Evolutionary conservation across 2,329 filamentous ascomycete genomes (phyloP), one percentile per base, ranked within the genome.

Genomic region (Periconia digitata): DNA sequence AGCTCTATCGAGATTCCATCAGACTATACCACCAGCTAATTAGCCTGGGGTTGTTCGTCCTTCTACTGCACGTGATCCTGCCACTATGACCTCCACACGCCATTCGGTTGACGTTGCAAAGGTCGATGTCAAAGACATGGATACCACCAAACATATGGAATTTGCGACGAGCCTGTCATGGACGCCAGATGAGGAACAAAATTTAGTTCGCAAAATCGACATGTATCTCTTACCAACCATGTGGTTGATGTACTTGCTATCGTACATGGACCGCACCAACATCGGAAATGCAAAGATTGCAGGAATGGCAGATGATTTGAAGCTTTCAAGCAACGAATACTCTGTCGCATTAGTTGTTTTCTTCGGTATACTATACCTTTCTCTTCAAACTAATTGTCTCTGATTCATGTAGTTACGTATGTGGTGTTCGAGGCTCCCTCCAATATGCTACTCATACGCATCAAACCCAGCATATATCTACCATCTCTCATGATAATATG

Each of bases 401-500:
- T 51, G 22, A 51, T 34, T 34, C 7, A 10, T 29, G 17, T 16
- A 58, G 55, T 67, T 6, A 66, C 62, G 42, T 81, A 83, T 56
- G 74, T 83, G 34, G 56, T 78, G 13, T 80, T 78, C 53, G 79
- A 82, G 56, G 72, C 80, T 1, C 79, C 79, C 0, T 79, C 75
- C 45, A 82, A 81, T 63, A 75, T 82, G 60, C 67, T 80, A n/a
- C 70, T 83, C 21, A 72, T 74, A 29, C 72, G 72, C 32, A 74
- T 74, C 16, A 71, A 72, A 37, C 80, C 79, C 0, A 79, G 76
- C 1, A 58, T 77, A n/a, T 82, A 79, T 58, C 59, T 71, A 0
- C 74, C 78, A 0, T 56, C 60, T 7, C 77, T 81, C 55, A 81
- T 84, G 80, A 63, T 77, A 4, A 57, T 76, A 2, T 85, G 82